Base-by-base conservation (phyloP, 305 asterid genomes). In the Vinca major region DNA sequence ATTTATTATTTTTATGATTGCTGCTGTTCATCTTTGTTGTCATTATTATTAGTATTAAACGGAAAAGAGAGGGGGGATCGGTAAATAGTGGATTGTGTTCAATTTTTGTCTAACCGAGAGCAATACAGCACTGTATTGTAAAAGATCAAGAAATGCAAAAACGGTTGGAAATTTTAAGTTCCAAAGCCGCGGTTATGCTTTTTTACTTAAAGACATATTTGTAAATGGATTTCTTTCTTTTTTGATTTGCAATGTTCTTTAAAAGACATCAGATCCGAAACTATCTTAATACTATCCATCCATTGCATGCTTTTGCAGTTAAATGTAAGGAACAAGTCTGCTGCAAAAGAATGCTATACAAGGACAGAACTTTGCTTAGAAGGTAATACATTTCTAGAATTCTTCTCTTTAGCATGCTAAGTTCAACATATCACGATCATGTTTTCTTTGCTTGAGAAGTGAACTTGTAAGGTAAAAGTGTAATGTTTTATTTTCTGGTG, bases 281-380 rank as follows among this genome's bases (percentile, higher is more conserved):
- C 70, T 67, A 19, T 61, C 68, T 58, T 79, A 70, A 63, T 72
- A 72, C 64, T 54, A 63, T 77, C 69, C 62, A 19, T 68, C 65
- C 70, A 63, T 74, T 55, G 48, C 74, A 71, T 75, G 66, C 60
- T 58, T 71, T 44, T 74, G 58, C 81, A 92, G 98, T 76, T 92
- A 79, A 92, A 92, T 71, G 89, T 81, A 71, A 89, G 98, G 87
- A 92, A 90, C 87, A 92, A 90, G 82, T 87, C 96, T 75, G 96
- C 98, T 55, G 90, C 97, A 75, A 88, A 84, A 80, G 98, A 92
- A 79, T 90, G 98, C 81, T 90, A 87, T 62, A 72, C 78, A 56
- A 84, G 98, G 74, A 92, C 98, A 69, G 95, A 87, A 78, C 65
- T 85, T 77, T 88, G 97, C 85, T 81, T 92, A 77, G 98, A 90